Evolutionary conservation across 768 basidiomycete genomes (phyloP).

Genomic region (Kwoniella shandongensis): DNA sequence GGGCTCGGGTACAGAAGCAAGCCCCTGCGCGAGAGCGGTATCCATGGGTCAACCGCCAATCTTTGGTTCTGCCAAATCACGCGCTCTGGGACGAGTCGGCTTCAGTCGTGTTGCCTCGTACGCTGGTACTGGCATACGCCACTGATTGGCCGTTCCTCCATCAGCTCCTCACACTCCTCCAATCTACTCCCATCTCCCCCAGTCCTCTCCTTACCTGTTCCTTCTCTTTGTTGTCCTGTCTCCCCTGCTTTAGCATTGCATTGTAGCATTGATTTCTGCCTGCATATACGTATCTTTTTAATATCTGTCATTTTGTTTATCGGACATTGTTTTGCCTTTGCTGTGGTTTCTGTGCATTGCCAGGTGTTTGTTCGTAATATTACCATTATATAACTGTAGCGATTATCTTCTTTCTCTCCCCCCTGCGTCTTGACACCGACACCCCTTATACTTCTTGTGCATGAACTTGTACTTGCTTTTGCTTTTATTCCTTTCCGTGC

Average conservation of each 20-base stretch:
- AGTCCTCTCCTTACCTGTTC: too few species aligned
- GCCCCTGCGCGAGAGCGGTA: constrained; percentile 69
- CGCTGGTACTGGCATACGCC: constrained; percentile 25
- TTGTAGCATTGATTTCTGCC: constrained; percentile 11
- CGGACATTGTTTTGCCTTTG: background rate
- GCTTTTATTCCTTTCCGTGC: constrained; percentile 2
- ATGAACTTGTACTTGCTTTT: background rate
- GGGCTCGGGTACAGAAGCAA: constrained; percentile 60
- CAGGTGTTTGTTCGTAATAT: too few species aligned
- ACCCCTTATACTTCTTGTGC: constrained; percentile 1
- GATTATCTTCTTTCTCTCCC: background rate
- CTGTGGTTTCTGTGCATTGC: constrained; percentile 10
- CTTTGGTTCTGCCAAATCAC: constrained; percentile 45
- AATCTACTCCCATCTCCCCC: background rate
- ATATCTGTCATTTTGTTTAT: constrained; percentile 3
- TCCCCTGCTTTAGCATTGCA: background rate
- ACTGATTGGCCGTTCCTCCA: background rate
- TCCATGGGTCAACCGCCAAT: constrained; percentile 36
- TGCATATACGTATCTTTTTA: constrained; percentile 11
- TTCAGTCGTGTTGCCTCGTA: constrained; percentile 42
- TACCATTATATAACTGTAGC: constrained; percentile 6
- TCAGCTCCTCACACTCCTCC: background rate
- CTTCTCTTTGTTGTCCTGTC: too few species aligned
- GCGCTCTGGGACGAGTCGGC: constrained; percentile 29
- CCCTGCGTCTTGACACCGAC: background rate